Evolutionary conservation across 2,329 filamentous ascomycete genomes (phyloP), one percentile per base, ranked within the genome.

Genomic region (Alternaria novae-zelandiae): DNA sequence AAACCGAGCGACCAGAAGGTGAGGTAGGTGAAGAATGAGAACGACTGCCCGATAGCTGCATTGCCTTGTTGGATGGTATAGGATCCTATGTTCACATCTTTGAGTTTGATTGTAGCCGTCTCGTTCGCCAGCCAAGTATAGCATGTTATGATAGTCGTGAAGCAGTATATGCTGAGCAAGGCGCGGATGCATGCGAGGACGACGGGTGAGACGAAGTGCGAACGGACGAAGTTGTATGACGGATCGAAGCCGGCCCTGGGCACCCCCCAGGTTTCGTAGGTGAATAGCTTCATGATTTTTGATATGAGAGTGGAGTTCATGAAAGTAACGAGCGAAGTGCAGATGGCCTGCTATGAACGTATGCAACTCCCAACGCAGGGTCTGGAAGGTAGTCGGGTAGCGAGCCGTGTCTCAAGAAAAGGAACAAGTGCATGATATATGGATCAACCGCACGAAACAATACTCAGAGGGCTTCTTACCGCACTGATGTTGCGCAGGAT

Each of bases 1-100:
- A 93, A 94, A 41, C 86, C 88, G 17, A 94, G 80, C 2, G 91
- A 91, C 91, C 91, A 95, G 85, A 89, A 95, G 13, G 90, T 91
- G 53, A 95, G 83, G 74, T 89, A 85, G 32, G 92, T 96, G 83
- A 96, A 96, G 84, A 88, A 96, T 74, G 88, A 91, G 82, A 95
- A 95, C 45, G 85, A 85, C 56, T 84, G 79, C 51, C 83, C 82
- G 15, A 84, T 81, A 74, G 88, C 88, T 58, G 85, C 80, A 83
- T 86, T 90, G 65, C 82, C 87, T 20, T 78, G 74, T 71, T 86
- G 83, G 72, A 93, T 87, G 73, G 86, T 86, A 83, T 90, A 88
- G 32, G 69, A 67, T 10, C 51, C 59, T 25, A 74, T 72, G 45
- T 74, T 73, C 21, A 74, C 68, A 53, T 74, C 72, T 59, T 74